Base-by-base conservation (phyloP, 2,329 filamentous ascomycete species). In the Zymoseptoria pseudotritici region DNA sequence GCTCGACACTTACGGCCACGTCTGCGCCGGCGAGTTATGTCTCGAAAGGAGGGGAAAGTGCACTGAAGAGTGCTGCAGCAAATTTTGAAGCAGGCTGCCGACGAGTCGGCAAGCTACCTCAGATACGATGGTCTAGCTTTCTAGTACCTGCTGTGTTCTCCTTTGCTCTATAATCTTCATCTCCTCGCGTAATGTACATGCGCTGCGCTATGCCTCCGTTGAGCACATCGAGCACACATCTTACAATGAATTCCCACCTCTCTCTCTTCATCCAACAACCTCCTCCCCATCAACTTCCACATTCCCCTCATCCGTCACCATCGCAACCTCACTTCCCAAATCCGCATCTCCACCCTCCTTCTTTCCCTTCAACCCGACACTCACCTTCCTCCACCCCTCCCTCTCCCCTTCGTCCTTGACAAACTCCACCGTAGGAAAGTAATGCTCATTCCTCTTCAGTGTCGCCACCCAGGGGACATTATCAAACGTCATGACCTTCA, bases 381-480 rank as follows among this genome's bases (percentile, higher is more conserved):
- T 46, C 52, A 84, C 75, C 29, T 82, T 80, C 68, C 76, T 79
- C 84, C 84, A 87, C 4, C 83, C 83, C 19, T 81, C 76, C 4
- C 77, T 72, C 61, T 79, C 74, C 1, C 70, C 71, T 1, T 74
- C 57, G 62, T 86, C 84, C 69, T 86, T 86, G 56, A 83, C 70
- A 62, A 85, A 86, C 72, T 87, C 84, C 29, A 85, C 82, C 62
- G 86, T 87, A 2, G 85, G 84, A 76, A 87, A 87, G 74, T 99
- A 99, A 76, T 99, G 94, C 73, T 99, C 93, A 69, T 97, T 97
- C 83, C 97, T 97, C 86, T 99, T 99, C 90, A 99, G 96, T 8
- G 94, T 99, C 49, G 95, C 90, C n/a, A 99, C 91, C 91, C 94
- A 99, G 3, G 93, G 93, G 9, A 99, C 91, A 70, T 95, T 96